Base-by-base conservation (phyloP, 139 green algal genomes). In the Coelastrella sp. region DNA sequence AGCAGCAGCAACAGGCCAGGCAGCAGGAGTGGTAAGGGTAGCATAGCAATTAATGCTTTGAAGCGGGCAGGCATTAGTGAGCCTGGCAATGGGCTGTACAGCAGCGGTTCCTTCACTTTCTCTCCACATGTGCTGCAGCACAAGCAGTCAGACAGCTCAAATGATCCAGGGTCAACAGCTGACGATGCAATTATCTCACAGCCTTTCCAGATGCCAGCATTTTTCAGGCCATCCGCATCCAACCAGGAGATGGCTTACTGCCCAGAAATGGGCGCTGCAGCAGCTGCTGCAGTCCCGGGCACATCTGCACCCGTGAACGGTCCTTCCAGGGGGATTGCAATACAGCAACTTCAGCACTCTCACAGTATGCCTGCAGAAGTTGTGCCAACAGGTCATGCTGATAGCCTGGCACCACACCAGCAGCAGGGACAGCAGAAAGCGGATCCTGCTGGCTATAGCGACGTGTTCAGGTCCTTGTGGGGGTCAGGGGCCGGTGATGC, bases 201-300 rank as follows among this genome's bases (percentile, higher is more conserved):
- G 66, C 83, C 83, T 4, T 88, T 88, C 49, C 66, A 88, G 27
- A 79, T 88, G 83, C 83, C 83, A 6, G 56, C 27, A 4, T 88
- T 88, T 35, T 88, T 88, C 83, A 75, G 83, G 19, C 68, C 68
- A 8, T 76, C 68, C 35, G 68, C 68, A 7, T 76, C 68, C 24
- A 76, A 76, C 4, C 68, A 76, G 17, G 19, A 24, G 8, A 11
- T 76, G 68, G 17, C 68, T 27, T 11, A 19, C 68, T 27, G 68
- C 68, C 68, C 68, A 27, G 19, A 22, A 6, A 70, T 22, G 63
- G 63, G 63, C 12, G 63, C 63, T 70, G 12, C 68, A 76, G 68
- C 68, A 27, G 19, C 68, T 27, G 19, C 68, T 27, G 68, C 35
- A 76, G 8, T n/a, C 15, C 68, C n/a, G 19, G n/a, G 7, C 68